Conservation (phyloP, 192 early-diverging fungal species). For the Dissophora ornata region DNA sequence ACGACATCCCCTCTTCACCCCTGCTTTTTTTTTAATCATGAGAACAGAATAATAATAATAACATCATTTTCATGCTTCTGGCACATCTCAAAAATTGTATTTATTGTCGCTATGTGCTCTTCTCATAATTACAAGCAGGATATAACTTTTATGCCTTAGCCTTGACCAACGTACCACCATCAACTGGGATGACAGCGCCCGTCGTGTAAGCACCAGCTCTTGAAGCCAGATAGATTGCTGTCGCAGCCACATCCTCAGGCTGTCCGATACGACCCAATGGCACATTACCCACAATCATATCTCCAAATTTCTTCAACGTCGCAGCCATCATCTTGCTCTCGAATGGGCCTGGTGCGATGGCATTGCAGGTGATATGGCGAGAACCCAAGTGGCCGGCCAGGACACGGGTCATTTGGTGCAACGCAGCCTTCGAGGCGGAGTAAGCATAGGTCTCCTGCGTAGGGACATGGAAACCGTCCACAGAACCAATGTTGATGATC, state of each 20-base stretch:
- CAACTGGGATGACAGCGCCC: constrained; percentile 84
- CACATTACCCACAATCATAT: constrained; percentile 63
- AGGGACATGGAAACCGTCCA: constrained; percentile 72
- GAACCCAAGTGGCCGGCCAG: constrained; percentile 72
- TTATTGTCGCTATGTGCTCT: too few species aligned
- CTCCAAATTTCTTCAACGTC: constrained; percentile 64
- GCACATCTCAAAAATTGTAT: not conserved
- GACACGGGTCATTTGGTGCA: constrained; percentile 78
- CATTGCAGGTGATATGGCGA: constrained; percentile 71
- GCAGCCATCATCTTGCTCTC: constrained; percentile 82
- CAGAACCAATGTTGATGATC: constrained; percentile 93
- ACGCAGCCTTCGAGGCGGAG: constrained; percentile 81
- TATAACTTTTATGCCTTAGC: constrained; percentile 54
- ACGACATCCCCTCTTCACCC: too few species aligned
- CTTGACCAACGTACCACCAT: constrained; percentile 75
- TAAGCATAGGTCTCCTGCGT: constrained; percentile 74
- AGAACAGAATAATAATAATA: constrained; percentile 2
- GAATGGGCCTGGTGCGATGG: constrained; percentile 79
- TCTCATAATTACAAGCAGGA: not conserved
- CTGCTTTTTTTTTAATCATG: not conserved
- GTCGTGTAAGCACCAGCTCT: constrained; percentile 83
- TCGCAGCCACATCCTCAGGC: constrained; percentile 88
- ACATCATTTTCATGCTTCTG: not conserved
- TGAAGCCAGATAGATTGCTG: constrained; percentile 81
- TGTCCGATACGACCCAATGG: constrained; percentile 84